Percentiles rank a stretch among this genome's conserved stretches.
Evolutionary conservation across 257 asterid species (phyloP).

Genomic region (Salvia rosmarinus): DNA sequence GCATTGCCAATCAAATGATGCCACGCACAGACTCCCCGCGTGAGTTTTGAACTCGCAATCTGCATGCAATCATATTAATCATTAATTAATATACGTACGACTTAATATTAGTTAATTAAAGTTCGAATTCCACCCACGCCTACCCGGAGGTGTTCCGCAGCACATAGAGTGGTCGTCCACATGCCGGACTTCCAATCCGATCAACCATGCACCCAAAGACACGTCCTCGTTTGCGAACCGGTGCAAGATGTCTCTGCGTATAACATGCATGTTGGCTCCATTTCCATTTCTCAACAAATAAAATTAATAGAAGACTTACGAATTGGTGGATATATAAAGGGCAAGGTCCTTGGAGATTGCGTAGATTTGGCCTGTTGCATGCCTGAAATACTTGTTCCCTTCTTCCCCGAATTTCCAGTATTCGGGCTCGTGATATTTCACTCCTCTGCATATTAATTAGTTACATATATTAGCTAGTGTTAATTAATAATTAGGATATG

Average conservation of each 20-base stretch:
- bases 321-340: conserved; percentile 63
- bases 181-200: conserved; percentile 83
- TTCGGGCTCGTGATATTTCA: conserved; percentile 82
- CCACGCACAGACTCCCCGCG: conserved; percentile 67
- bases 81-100: too few relatives aligned
- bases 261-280: too few relatives aligned
- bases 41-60: conserved; percentile 59
- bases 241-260: conserved; percentile 61
- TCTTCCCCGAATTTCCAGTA: conserved; percentile 84
- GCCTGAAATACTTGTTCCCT: conserved; percentile 85
- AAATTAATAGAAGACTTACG: too few relatives aligned
- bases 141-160: conserved; percentile 84
- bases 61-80: neutral
- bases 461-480: too few relatives aligned
- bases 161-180: conserved; percentile 77
- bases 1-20: conserved; percentile 86
- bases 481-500: too few relatives aligned
- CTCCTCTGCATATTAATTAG: conserved; percentile 46
- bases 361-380: conserved; percentile 83
- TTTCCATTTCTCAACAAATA: too few relatives aligned
- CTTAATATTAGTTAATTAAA: too few relatives aligned
- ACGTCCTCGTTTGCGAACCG: conserved; percentile 81
- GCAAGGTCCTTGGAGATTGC: conserved; percentile 82
- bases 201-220: conserved; percentile 73
- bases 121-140: too few relatives aligned